phyloP scores from a whole-genome alignment of 768 basidiomycete genomes.

The Suillus tomentosus region DNA sequence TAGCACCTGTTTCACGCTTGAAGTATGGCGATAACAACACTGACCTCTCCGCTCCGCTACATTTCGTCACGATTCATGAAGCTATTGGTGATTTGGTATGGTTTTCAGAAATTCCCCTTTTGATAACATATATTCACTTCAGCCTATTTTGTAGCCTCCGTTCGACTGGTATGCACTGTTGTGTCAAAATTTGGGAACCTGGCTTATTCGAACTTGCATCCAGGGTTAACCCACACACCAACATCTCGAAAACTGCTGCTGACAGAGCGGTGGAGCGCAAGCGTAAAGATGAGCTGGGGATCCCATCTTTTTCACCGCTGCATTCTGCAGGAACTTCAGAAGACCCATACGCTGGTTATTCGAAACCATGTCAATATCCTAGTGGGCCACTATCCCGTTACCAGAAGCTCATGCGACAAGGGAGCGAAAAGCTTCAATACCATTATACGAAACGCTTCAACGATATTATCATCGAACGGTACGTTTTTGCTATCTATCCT shows the following conservation, averaged over 20 bases:
- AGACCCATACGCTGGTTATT: slow-evolving; percentile 47
- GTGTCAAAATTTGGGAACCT: slow-evolving; percentile 5
- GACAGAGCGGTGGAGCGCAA: slow-evolving; percentile 36
- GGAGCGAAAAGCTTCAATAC: slow-evolving; percentile 41
- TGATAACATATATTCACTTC: slow-evolving; percentile 10
- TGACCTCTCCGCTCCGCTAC: slow-evolving; percentile 60
- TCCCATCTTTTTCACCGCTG: slow-evolving; percentile 48
- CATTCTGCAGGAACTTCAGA: slow-evolving; percentile 12
- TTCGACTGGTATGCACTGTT: slow-evolving; percentile 63
- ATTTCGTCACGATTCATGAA: slow-evolving; percentile 58
- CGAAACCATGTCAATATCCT: slow-evolving; percentile 43
- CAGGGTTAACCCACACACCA: slow-evolving; percentile 61
- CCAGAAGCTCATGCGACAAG: slow-evolving; percentile 42
- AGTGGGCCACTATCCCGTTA: slow-evolving; percentile 45
- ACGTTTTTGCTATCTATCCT: slow-evolving; percentile 20
- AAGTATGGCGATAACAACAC: slow-evolving; percentile 33
- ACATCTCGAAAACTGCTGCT: slow-evolving; percentile 34
- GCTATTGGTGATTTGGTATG: slow-evolving; percentile 72
- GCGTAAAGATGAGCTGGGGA: slow-evolving; percentile 41
- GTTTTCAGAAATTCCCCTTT: slow-evolving; percentile 11
- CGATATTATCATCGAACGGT: slow-evolving; percentile 53
- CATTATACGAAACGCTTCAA: slow-evolving; percentile 58
- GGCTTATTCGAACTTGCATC: slow-evolving; percentile 6
- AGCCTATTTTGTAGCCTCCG: slow-evolving; percentile 43
- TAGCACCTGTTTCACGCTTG: slow-evolving; percentile 48